phyloP scores from a whole-genome alignment of 2,329 filamentous ascomycete species.

The Chrysosporium queenslandicum region DNA sequence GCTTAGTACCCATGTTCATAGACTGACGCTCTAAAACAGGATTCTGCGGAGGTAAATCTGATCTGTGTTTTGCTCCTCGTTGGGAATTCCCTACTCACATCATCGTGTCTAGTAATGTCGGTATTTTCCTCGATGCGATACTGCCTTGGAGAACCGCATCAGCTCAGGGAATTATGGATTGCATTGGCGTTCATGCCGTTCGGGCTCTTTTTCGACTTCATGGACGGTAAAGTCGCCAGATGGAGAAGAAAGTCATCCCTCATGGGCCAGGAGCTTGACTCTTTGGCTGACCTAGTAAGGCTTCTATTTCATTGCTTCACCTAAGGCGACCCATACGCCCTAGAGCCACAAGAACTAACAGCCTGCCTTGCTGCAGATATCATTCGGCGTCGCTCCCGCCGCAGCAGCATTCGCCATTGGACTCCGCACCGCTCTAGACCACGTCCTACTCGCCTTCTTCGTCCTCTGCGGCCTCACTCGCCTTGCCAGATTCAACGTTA shows the following conservation, averaged over 20 bases:
- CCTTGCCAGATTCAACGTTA: conserved; percentile 95
- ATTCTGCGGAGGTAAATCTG: conserved; percentile 40
- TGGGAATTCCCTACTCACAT: conserved; percentile 1
- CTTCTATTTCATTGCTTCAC: not conserved
- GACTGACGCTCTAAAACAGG: conserved; percentile 25
- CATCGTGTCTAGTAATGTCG: conserved; percentile 60
- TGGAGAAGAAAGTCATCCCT: conserved; percentile 95
- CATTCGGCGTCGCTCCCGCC: conserved; percentile 86
- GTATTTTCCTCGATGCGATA: conserved; percentile 92
- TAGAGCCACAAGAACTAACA: not conserved
- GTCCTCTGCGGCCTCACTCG: conserved; percentile 89
- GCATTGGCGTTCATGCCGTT: conserved; percentile 84
- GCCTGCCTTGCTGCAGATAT: conserved; percentile 53
- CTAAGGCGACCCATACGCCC: not conserved
- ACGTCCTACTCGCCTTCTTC: conserved; percentile 71
- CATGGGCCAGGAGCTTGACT: conserved; percentile 97
- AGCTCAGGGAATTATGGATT: conserved; percentile 62
- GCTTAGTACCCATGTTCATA: too few relatives aligned
- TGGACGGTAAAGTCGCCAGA: conserved; percentile 91
- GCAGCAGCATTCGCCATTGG: conserved; percentile 81
- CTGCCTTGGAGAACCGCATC: conserved; percentile 61
- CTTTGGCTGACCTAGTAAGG: conserved; percentile 80
- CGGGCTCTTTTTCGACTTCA: conserved; percentile 92
- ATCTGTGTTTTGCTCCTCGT: not conserved
- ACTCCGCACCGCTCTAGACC: conserved; percentile 72